A percentile compares a stretch with the other conserved stretches of the same genome.
phyloP scores from a whole-genome alignment of 2,329 filamentous ascomycete species.

The Exophiala aquamarina region DNA sequence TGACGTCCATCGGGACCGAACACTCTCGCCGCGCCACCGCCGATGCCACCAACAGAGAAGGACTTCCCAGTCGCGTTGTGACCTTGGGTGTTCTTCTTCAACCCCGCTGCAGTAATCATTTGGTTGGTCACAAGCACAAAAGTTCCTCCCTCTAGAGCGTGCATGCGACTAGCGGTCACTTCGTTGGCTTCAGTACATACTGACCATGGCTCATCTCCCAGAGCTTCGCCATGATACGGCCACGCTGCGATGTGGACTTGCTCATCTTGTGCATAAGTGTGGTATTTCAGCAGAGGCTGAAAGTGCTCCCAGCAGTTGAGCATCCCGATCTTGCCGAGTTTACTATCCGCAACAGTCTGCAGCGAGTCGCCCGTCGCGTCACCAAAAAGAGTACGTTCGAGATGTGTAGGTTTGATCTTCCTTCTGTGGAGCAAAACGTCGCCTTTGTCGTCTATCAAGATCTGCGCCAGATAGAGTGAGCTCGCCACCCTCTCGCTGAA shows the following conservation, averaged over 20 bases:
- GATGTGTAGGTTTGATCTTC: slow-evolving; percentile 56
- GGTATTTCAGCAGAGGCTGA: slow-evolving; percentile 52
- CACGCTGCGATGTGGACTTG: slow-evolving; percentile 52
- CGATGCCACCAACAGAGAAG: slow-evolving; percentile 28
- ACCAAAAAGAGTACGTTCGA: slow-evolving; percentile 53
- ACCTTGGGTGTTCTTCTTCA: slow-evolving; percentile 3
- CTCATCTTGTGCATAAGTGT: slow-evolving; percentile 45
- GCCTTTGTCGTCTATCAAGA: slow-evolving; percentile 44
- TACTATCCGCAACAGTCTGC: slow-evolving; percentile 41
- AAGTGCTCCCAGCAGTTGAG: slow-evolving; percentile 55
- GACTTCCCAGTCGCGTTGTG: background rate
- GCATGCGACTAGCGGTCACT: slow-evolving; percentile 4
- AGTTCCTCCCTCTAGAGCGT: slow-evolving; percentile 7
- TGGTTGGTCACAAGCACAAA: slow-evolving; percentile 12
- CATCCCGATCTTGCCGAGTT: slow-evolving; percentile 33
- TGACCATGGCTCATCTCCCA: slow-evolving; percentile 5
- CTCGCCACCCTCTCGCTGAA: slow-evolving; percentile 43
- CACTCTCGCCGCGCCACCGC: slow-evolving; percentile 44
- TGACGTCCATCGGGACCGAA: slow-evolving; percentile 52
- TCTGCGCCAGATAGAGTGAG: slow-evolving; percentile 49
- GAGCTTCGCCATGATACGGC: slow-evolving; percentile 33
- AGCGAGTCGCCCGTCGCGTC: slow-evolving; percentile 44
- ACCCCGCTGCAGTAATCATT: slow-evolving; percentile 1
- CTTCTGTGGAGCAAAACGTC: slow-evolving; percentile 42
- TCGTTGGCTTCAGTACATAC: slow-evolving; percentile 8